These are phyloP conservation scores for Pichia cactophila DNA, from an alignment of 1,139 yeast species.

Conservation along the genomic window DNA sequence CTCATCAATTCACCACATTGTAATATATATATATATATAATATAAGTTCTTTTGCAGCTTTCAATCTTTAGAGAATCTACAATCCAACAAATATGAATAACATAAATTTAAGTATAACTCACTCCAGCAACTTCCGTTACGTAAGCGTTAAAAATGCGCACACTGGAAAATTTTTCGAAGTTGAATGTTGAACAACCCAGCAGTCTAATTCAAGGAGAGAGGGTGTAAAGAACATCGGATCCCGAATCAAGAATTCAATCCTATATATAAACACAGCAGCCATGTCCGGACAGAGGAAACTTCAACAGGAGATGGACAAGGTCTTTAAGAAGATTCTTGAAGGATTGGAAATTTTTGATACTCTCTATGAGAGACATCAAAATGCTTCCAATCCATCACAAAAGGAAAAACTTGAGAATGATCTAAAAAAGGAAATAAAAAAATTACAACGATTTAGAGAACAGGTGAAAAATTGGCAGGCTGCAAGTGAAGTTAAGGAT, in stretches of 20 bases:
- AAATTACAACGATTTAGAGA: slow-evolving; percentile 88
- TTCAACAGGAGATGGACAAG: slow-evolving; percentile 57
- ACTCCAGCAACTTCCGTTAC: background rate
- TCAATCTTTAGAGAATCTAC: too few relatives aligned
- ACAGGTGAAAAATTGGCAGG: slow-evolving; percentile 72
- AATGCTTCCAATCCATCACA: slow-evolving; percentile 54
- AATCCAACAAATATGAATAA: background rate
- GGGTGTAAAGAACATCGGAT: background rate
- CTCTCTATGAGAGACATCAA: slow-evolving; percentile 61
- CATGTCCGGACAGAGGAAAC: slow-evolving; percentile 29
- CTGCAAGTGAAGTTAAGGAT: slow-evolving; percentile 65
- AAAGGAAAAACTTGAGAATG: slow-evolving; percentile 82
- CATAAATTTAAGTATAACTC: too few relatives aligned
- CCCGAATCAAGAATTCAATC: background rate
- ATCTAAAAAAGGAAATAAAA: slow-evolving; percentile 91
- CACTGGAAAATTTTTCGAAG: slow-evolving; percentile 4
- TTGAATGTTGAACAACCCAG: background rate
- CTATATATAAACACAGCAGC: background rate
- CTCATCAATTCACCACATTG: background rate
- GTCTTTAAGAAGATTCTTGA: slow-evolving; percentile 73
- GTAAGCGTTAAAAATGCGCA: background rate
- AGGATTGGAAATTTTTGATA: slow-evolving; percentile 64
- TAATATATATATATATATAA: too few relatives aligned
- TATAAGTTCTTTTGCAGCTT: too few relatives aligned
- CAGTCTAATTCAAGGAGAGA: background rate